Percentiles rank a stretch among this genome's conserved stretches.
phyloP scores from a whole-genome alignment of 495 filamentous ascomycete species.

The Aspergillus homomorphus region DNA sequence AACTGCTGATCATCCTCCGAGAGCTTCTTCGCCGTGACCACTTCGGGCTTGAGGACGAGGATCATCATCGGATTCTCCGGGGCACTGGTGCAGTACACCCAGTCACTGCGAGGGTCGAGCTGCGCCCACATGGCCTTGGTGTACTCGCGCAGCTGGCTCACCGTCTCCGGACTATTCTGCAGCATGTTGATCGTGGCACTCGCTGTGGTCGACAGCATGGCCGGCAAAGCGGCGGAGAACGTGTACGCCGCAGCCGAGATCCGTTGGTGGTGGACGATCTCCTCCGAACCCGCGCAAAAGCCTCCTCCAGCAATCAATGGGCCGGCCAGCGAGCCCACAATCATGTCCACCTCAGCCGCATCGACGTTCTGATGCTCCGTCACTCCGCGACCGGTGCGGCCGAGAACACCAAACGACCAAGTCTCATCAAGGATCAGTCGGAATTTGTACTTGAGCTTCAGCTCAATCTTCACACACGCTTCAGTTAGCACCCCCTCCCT shows the following conservation, averaged over 20 bases:
- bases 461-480: conserved; percentile 61
- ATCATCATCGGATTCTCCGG: conserved; percentile 85
- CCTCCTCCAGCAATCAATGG: conserved; percentile 89
- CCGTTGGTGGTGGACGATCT: conserved; percentile 93
- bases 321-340: conserved; percentile 87
- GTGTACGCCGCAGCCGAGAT: conserved; percentile 88
- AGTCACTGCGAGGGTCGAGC: conserved; percentile 89
- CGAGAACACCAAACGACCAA: conserved; percentile 92
- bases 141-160: conserved; percentile 74
- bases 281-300: conserved; percentile 86
- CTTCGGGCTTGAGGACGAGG: conserved; percentile 79
- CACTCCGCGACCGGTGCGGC: conserved; percentile 82
- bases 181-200: conserved; percentile 82
- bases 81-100: conserved; percentile 78
- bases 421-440: conserved; percentile 96
- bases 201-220: conserved; percentile 90
- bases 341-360: conserved; percentile 87
- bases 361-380: conserved; percentile 97
- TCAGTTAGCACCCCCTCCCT: conserved; percentile 3
- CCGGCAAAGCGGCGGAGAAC: conserved; percentile 90
- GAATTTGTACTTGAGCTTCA: conserved; percentile 94
- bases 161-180: conserved; percentile 75
- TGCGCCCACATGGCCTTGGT: conserved; percentile 78
- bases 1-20: conserved; percentile 74
- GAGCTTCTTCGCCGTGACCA: conserved; percentile 66